Evolutionary conservation across 1,284 basidiomycete species (phyloP).

Genomic region (Malassezia equina): DNA sequence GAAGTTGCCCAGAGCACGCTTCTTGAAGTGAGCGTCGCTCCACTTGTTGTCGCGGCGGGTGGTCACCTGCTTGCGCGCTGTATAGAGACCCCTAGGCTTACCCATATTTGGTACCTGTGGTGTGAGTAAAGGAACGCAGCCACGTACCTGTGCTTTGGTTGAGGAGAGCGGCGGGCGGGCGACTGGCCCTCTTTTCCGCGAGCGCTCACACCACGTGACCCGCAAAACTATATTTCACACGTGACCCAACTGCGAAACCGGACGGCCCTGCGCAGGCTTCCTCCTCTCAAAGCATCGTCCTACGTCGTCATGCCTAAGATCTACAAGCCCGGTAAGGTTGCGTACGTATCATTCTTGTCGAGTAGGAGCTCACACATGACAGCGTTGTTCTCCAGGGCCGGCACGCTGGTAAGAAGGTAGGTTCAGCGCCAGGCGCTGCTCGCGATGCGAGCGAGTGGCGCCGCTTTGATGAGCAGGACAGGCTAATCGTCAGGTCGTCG

Average conservation of each 20-base stretch:
- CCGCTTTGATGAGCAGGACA: neutral
- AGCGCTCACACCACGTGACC: conserved; percentile 8
- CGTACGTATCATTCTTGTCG: conserved; percentile 17
- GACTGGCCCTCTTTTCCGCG: conserved; percentile 7
- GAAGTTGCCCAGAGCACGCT: conserved; percentile 97
- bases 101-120: conserved; percentile 30
- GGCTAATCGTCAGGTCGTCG: conserved; percentile 36
- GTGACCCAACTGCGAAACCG: neutral
- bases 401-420: conserved; percentile 48
- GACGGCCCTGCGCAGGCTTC: neutral
- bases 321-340: conserved; percentile 75
- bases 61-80: conserved; percentile 94
- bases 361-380: neutral
- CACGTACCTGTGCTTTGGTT: conserved; percentile 3
- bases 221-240: conserved; percentile 25
- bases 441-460: too few species aligned
- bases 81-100: conserved; percentile 95
- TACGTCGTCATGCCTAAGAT: conserved; percentile 36
- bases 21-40: conserved; percentile 99
- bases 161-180: neutral
- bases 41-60: conserved; percentile 93
- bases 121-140: neutral
- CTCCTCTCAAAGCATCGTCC: conserved; percentile 11
- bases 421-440: too few species aligned
- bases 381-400: conserved; percentile 45